These are phyloP conservation scores for Primulina eburnea DNA, from an alignment of 257 asterid genomes.

Conservation along the genomic window DNA sequence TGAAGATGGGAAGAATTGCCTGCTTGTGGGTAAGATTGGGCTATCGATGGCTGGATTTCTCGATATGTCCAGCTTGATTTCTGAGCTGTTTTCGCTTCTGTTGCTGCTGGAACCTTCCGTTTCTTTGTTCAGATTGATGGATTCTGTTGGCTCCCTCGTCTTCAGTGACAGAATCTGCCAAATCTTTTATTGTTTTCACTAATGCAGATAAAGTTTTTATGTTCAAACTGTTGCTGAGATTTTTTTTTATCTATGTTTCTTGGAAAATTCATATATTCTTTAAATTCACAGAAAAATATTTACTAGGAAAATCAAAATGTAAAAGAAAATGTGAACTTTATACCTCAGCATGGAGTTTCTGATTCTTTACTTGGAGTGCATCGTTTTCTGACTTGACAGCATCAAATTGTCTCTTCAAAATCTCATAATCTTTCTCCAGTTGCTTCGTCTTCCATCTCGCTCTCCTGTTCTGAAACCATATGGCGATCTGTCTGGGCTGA, in stretches of 20 bases:
- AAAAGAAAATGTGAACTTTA: background rate
- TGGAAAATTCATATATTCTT: no score
- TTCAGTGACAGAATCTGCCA: constrained; percentile 46
- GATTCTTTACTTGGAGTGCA: constrained; percentile 44
- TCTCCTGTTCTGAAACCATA: constrained; percentile 56
- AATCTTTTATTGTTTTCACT: background rate
- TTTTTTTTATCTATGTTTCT: no score
- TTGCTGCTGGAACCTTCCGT: constrained; percentile 56
- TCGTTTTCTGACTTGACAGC: constrained; percentile 47
- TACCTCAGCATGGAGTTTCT: constrained; percentile 46
- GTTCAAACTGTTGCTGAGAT: no score
- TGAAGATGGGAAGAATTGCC: constrained; percentile 36
- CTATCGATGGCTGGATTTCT: constrained; percentile 43
- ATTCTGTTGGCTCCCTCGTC: constrained; percentile 45
- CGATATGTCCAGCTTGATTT: constrained; percentile 45
- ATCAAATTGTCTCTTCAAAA: constrained; percentile 41
- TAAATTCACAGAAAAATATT: no score
- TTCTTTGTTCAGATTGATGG: constrained; percentile 53
- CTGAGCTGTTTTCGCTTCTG: constrained; percentile 56
- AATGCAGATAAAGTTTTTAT: background rate
- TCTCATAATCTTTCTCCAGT: constrained; percentile 41
- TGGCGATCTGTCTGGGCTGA: constrained; percentile 50
- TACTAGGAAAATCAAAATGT: no score
- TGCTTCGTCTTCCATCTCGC: constrained; percentile 52
- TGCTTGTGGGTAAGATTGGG: constrained; percentile 32